Evolutionary conservation across 179 eudicot species (phyloP), one percentile per base, ranked within the genome.

Genomic region (Heliamphora pulchella): DNA sequence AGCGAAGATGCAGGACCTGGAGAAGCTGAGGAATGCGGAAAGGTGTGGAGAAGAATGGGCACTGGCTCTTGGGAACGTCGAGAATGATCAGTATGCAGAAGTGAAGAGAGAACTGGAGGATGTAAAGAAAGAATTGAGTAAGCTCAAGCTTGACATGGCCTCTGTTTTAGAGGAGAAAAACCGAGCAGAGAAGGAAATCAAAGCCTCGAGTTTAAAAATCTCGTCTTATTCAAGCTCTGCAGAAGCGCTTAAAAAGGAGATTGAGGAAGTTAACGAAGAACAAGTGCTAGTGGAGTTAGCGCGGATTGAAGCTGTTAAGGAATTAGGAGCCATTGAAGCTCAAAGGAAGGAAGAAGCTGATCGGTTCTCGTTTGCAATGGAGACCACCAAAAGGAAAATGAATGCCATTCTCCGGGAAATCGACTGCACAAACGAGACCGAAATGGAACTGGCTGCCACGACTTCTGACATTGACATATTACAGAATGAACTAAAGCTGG

Each of bases 261-360:
- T 94, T 54, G 98, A 94, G 41, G 91, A 90, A 77, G 85, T 84
- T 7, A 90, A 89, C 53, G 99, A 94, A 85, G 98, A 96, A 80
- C 89, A 87, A 64, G 94, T 94, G 46, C 85, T 96, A 57, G 97
- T 91, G 68, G 97, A 96, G 85, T 83, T 96, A 77, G 99, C 99
- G 22, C 81, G 79, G 77, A 90, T 96, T 22, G 94, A 96, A 85
- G 99, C 99, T 14, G 53, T 83, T 31, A 94, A 91, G 80, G 99
- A 96, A 80, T 87, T 83, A 65, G 86, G 79, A 54, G 95, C 81
- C 58, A 84, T 92, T 80, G 91, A 94, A 83, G 86, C 84, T 74
- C 91, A 86, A 80, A 90, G 86, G 65, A 85, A 87, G 67, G 90
- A 84, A 70, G 90, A 87, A 44, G 86, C 83, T 0, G 70, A 81